Percentiles rank a stretch among this genome's conserved stretches.
phyloP scores from a whole-genome alignment of 2,329 filamentous ascomycete genomes.

The Verruconis gallopava region DNA sequence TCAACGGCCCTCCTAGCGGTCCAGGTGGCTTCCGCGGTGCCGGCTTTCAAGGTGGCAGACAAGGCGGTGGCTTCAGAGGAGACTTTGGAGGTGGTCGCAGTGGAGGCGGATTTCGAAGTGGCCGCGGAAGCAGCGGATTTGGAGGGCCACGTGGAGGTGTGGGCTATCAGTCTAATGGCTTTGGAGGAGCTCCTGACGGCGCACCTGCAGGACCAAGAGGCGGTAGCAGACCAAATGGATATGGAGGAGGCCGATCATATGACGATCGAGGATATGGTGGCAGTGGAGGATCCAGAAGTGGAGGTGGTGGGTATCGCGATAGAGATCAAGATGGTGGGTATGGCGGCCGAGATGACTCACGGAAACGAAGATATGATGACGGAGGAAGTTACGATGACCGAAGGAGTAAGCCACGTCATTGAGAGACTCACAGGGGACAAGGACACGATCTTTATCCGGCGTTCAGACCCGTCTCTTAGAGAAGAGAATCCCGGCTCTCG shows the following conservation, averaged over 20 bases:
- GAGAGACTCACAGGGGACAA: too few relatives aligned
- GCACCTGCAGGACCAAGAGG: constrained; percentile 36
- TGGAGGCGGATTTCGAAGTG: constrained; percentile 27
- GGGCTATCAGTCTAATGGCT: constrained; percentile 31
- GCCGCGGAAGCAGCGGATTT: constrained; percentile 21
- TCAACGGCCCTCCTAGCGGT: constrained; percentile 40
- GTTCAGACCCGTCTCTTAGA: too few relatives aligned
- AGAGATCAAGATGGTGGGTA: constrained; percentile 14
- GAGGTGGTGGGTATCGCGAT: constrained; percentile 16
- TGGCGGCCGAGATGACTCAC: constrained; percentile 47
- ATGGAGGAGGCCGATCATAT: constrained; percentile 29
- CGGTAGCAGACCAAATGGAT: constrained; percentile 26
- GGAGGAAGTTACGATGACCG: constrained; percentile 39
- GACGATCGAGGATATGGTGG: constrained; percentile 43
- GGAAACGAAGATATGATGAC: constrained; percentile 75
- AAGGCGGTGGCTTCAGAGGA: constrained; percentile 36
- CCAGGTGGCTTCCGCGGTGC: constrained; percentile 41
- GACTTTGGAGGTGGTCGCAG: constrained; percentile 20
- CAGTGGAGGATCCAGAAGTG: constrained; percentile 19
- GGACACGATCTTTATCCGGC: too few relatives aligned
- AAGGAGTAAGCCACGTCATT: constrained; percentile 28
- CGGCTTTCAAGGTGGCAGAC: constrained; percentile 38
- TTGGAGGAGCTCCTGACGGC: constrained; percentile 30
- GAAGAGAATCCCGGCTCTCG: too few relatives aligned
- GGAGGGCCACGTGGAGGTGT: constrained; percentile 31